Conservation (phyloP, 2,329 filamentous ascomycete genomes). For the Colletotrichum somersetense region DNA sequence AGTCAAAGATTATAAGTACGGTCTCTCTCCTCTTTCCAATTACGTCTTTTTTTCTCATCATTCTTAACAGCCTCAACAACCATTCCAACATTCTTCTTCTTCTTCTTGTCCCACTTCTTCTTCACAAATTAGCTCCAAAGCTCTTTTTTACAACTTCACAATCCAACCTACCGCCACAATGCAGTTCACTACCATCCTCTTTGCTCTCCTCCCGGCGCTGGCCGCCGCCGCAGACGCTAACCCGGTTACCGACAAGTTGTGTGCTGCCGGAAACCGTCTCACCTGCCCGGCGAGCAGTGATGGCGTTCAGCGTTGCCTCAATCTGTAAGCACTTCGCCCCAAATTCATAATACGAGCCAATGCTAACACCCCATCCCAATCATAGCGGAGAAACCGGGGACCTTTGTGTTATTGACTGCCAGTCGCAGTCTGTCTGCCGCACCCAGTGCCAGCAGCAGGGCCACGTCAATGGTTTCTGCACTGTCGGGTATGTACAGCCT, state of each 20-base stretch:
- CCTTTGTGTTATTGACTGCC: background rate
- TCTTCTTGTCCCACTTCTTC: too few species aligned
- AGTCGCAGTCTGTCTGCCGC: background rate
- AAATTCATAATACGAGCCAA: background rate
- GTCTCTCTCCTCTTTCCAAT: background rate
- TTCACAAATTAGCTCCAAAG: background rate
- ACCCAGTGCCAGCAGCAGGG: background rate
- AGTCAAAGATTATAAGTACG: background rate
- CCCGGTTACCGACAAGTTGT: background rate
- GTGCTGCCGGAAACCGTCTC: fast-evolving
- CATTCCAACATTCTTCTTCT: background rate
- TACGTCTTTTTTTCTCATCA: background rate
- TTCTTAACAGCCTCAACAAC: background rate
- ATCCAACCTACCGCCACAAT: background rate
- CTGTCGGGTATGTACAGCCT: background rate
- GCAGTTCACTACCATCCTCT: background rate
- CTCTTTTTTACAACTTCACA: background rate
- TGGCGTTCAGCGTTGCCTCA: background rate
- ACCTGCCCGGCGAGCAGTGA: background rate
- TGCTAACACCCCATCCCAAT: background rate
- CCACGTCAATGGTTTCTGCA: background rate
- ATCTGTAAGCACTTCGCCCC: background rate
- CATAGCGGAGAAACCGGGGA: background rate
- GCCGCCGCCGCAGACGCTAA: background rate
- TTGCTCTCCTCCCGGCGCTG: background rate